Conservation (phyloP, 1,284 basidiomycete genomes). For the Ceratobasidium papillatum region DNA sequence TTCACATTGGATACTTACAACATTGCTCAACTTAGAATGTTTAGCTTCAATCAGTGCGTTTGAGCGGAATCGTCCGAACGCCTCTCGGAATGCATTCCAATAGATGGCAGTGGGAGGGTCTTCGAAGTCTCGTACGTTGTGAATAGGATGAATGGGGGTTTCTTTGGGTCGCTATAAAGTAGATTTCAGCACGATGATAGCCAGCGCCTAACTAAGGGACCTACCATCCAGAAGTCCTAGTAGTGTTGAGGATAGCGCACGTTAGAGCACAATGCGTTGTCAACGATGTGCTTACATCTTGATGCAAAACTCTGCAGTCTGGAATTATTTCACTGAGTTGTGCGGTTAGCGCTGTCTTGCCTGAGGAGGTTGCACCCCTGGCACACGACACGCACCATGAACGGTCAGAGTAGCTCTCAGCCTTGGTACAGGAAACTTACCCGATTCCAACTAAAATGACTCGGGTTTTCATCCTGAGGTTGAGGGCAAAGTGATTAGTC, state of each 20-base stretch:
- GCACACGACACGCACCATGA: not conserved
- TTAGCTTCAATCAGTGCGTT: conserved; percentile 56
- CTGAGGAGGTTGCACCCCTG: conserved; percentile 85
- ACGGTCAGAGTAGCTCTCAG: not conserved
- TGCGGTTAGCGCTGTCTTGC: conserved; percentile 95
- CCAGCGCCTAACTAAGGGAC: conserved; percentile 47
- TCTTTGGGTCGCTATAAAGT: conserved; percentile 71
- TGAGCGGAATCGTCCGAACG: conserved; percentile 60
- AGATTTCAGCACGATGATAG: not conserved
- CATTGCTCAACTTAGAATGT: conserved; percentile 69
- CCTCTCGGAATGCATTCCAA: conserved; percentile 69
- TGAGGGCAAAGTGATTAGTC: not conserved
- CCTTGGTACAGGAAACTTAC: not conserved
- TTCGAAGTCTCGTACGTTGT: conserved; percentile 91
- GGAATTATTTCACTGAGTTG: conserved; percentile 82
- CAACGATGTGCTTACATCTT: conserved; percentile 84
- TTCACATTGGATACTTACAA: not conserved
- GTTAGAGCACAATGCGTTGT: too few species aligned
- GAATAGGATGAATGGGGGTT: conserved; percentile 80
- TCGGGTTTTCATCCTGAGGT: not conserved
- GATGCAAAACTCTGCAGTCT: conserved; percentile 84
- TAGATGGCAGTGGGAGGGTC: conserved; percentile 82
- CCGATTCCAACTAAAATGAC: conserved; percentile 10
- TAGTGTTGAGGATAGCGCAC: not conserved
- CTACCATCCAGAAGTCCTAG: conserved; percentile 82